phyloP scores from a whole-genome alignment of 768 basidiomycete genomes.

The Butyriboletus loyo region DNA sequence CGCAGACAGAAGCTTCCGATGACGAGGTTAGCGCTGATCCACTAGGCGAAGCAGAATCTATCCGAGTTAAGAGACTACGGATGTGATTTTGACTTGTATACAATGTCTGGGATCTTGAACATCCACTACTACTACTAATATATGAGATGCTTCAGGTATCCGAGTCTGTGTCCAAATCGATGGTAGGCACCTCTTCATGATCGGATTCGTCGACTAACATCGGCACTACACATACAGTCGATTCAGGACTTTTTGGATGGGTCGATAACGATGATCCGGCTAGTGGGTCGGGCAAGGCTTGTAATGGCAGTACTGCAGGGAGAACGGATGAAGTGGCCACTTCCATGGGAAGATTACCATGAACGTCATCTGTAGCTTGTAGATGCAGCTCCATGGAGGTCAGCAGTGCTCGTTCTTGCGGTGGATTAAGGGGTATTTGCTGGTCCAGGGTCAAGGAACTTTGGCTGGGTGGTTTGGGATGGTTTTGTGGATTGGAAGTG shows the following conservation, averaged over 20 bases:
- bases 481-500: slow-evolving; percentile 1
- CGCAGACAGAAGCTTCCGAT: slow-evolving; percentile 31
- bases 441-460: not conserved
- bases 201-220: slow-evolving; percentile 45
- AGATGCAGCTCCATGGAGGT: not conserved
- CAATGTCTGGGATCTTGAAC: not conserved
- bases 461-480: not conserved
- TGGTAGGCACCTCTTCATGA: slow-evolving; percentile 73
- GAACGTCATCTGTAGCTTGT: not conserved
- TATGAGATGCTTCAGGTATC: slow-evolving; percentile 36
- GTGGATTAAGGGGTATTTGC: not conserved
- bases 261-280: not conserved
- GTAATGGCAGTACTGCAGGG: not conserved
- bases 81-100: not conserved
- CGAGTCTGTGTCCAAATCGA: slow-evolving; percentile 78
- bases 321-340: not conserved
- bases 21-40: slow-evolving; percentile 28
- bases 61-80: slow-evolving; percentile 15
- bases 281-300: not conserved
- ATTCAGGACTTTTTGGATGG: slow-evolving; percentile 5
- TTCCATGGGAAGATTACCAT: not conserved
- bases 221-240: not conserved
- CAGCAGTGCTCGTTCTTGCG: not conserved
- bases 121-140: not conserved
- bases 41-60: not conserved